phyloP scores from a whole-genome alignment of 805 yeast species.

The Hyphopichia homilentoma region DNA sequence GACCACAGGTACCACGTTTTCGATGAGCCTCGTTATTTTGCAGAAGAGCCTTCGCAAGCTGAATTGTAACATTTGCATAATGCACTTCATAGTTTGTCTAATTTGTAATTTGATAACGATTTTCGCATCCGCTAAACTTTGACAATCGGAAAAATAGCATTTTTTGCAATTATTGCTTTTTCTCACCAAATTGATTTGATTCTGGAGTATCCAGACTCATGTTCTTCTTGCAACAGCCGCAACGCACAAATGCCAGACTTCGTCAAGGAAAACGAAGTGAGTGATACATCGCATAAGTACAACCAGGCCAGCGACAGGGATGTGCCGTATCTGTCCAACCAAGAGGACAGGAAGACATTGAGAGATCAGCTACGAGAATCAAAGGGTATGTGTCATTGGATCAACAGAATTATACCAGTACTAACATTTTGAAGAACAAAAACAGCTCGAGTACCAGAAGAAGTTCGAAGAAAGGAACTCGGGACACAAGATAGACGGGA shows the following conservation, averaged over 20 bases:
- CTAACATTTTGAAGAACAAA: slow-evolving; percentile 22
- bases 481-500: slow-evolving; percentile 36
- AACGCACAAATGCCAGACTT: slow-evolving; percentile 9
- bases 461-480: slow-evolving; percentile 32
- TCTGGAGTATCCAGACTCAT: too few species aligned
- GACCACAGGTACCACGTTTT: slow-evolving; percentile 94
- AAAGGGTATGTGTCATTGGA: slow-evolving; percentile 27
- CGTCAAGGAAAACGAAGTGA: slow-evolving; percentile 10
- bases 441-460: slow-evolving; percentile 29
- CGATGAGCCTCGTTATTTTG: slow-evolving; percentile 85
- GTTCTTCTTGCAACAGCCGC: too few species aligned
- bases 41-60: slow-evolving; percentile 13
- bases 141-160: too few species aligned
- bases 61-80: background rate
- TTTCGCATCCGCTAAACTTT: too few species aligned
- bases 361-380: slow-evolving; percentile 40
- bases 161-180: too few species aligned
- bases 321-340: too few species aligned
- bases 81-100: too few species aligned
- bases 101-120: too few species aligned
- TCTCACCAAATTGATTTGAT: too few species aligned
- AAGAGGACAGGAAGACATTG: slow-evolving; percentile 35
- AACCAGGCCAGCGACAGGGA: too few species aligned
- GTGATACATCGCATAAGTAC: too few species aligned
- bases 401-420: background rate